Percentiles rank a stretch among this genome's conserved stretches.
These are phyloP conservation scores for Fusarium floridanum DNA, from an alignment of 2,329 filamentous ascomycete species.

Conservation along the genomic window DNA sequence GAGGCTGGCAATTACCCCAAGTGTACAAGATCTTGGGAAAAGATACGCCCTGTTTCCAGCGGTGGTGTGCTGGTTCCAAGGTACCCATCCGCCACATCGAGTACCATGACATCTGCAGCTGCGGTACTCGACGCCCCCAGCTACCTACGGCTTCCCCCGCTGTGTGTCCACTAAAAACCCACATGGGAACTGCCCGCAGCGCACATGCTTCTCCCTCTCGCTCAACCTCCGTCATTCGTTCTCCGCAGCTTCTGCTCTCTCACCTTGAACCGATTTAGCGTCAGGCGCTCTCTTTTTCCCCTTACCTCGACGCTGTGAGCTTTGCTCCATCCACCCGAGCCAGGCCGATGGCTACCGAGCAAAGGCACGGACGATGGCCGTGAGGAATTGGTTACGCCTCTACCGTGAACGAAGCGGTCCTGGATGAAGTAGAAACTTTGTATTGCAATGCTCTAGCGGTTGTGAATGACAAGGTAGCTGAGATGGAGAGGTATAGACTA, in stretches of 20 bases:
- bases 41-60: neutral
- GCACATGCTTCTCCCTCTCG: slow-evolving; percentile 13
- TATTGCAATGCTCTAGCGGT: neutral
- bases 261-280: slow-evolving; percentile 26
- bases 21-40: neutral
- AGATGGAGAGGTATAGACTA: neutral
- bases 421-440: neutral
- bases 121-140: slow-evolving; percentile 1
- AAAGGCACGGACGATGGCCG: slow-evolving; percentile 43
- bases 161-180: slow-evolving; percentile 8
- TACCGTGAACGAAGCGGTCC: neutral
- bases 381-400: slow-evolving; percentile 5
- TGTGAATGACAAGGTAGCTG: neutral
- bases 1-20: neutral
- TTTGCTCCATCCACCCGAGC: slow-evolving; percentile 52
- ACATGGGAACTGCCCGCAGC: slow-evolving; percentile 17
- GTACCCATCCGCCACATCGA: neutral
- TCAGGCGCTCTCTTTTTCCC: slow-evolving; percentile 23
- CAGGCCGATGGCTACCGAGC: slow-evolving; percentile 52
- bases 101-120: neutral
- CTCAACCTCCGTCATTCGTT: slow-evolving; percentile 13
- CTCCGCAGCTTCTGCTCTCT: slow-evolving; percentile 18
- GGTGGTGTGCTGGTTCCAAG: neutral
- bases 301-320: slow-evolving; percentile 8
- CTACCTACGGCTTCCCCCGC: neutral